A percentile compares a stretch with the other conserved stretches of the same genome.
Evolutionary conservation across 148 eudicot genomes (phyloP).

Genomic region (Rhododendron williamsianum): DNA sequence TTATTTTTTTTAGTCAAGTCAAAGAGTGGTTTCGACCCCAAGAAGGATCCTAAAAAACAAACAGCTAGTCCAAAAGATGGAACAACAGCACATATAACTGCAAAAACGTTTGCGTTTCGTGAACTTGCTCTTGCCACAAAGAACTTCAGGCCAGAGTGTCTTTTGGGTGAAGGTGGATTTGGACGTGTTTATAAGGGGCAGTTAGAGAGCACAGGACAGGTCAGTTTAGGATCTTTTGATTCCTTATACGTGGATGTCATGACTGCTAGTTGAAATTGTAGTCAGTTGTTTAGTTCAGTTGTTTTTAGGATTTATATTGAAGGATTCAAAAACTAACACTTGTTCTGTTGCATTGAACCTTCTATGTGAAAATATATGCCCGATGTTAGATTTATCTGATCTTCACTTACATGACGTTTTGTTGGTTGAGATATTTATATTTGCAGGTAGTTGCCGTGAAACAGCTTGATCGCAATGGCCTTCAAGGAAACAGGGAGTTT

Average conservation of each 20-base stretch:
- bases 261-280: background rate
- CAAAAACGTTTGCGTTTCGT: slow-evolving; percentile 86
- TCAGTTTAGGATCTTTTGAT: slow-evolving; percentile 14
- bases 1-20: slow-evolving; percentile 51
- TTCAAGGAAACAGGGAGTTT: slow-evolving; percentile 93
- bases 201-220: slow-evolving; percentile 94
- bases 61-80: slow-evolving; percentile 53
- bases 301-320: background rate
- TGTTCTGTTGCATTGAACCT: background rate
- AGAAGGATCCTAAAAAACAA: slow-evolving; percentile 82
- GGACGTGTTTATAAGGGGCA: slow-evolving; percentile 93
- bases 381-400: background rate
- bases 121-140: slow-evolving; percentile 93
- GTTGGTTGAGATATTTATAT: slow-evolving; percentile 12
- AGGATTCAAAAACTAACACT: background rate
- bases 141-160: slow-evolving; percentile 77
- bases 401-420: background rate
- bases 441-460: slow-evolving; percentile 93
- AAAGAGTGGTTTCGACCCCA: slow-evolving; percentile 50
- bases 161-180: slow-evolving; percentile 96
- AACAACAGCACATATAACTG: slow-evolving; percentile 80
- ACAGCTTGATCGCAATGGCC: slow-evolving; percentile 93
- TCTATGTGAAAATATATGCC: background rate
- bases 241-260: background rate
- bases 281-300: background rate